phyloP scores from a whole-genome alignment of 345 rosid genomes.

The Populus deltoides region DNA sequence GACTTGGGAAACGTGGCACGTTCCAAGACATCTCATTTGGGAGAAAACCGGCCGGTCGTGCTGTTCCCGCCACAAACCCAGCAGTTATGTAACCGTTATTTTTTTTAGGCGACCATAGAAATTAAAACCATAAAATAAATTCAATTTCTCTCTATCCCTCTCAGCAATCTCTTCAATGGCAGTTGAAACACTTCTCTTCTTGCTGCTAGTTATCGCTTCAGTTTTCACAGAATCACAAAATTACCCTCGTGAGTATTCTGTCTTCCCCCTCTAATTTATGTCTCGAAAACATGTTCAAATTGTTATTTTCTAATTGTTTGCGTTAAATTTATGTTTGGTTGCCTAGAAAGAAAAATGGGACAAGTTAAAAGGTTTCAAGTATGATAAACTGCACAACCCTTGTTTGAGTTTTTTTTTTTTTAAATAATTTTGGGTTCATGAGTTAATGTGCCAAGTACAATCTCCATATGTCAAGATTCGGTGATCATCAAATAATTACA shows the following conservation, averaged over 20 bases:
- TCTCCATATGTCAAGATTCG: too few species aligned
- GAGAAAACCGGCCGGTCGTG: not conserved
- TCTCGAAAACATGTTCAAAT: not conserved
- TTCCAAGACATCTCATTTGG: not conserved
- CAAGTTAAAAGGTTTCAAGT: not conserved
- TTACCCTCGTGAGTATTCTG: not conserved
- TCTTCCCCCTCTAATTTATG: not conserved
- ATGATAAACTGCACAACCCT: not conserved
- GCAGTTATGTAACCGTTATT: conserved; percentile 11
- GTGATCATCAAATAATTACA: too few species aligned
- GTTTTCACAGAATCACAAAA: not conserved
- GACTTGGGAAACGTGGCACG: not conserved
- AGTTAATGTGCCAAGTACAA: too few species aligned
- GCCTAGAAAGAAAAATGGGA: not conserved
- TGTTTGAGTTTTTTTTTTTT: not conserved
- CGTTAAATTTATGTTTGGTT: not conserved
- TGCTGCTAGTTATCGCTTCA: not conserved
- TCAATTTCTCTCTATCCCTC: not conserved
- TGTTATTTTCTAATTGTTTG: not conserved
- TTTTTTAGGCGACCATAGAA: not conserved
- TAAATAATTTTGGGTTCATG: too few species aligned
- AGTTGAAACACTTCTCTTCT: not conserved
- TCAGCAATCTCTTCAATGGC: not conserved
- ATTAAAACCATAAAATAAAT: not conserved
- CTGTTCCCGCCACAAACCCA: conserved; percentile 7